A percentile compares a stretch with the other conserved stretches of the same genome.
Evolutionary conservation across 768 basidiomycete genomes (phyloP).

Genomic region (Goffeauzyma gilvescens): DNA sequence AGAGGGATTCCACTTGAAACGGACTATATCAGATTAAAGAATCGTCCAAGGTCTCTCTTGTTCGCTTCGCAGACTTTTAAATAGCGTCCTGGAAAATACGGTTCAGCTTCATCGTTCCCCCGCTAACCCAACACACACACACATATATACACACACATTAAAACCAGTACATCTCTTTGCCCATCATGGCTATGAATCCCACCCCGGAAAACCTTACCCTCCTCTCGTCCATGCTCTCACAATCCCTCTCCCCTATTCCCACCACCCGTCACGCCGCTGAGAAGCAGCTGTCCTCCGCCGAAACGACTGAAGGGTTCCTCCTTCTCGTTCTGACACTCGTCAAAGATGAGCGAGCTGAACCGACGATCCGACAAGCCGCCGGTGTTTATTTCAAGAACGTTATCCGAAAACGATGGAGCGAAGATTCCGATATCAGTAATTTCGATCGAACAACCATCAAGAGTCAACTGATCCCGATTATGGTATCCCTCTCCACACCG

Average conservation of each 20-base stretch:
- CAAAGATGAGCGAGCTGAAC: constrained; percentile 44
- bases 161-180: too few relatives aligned
- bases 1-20: too few relatives aligned
- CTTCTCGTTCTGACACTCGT: constrained; percentile 59
- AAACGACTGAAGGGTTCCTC: constrained; percentile 59
- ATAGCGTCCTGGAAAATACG: too few relatives aligned
- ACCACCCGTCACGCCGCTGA: constrained; percentile 61
- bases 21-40: too few relatives aligned
- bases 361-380: constrained; percentile 58
- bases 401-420: constrained; percentile 70
- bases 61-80: too few relatives aligned
- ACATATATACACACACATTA: too few relatives aligned
- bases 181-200: too few relatives aligned
- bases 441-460: constrained; percentile 57
- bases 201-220: constrained; percentile 18
- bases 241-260: constrained; percentile 50
- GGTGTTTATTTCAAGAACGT: constrained; percentile 86
- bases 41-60: too few relatives aligned
- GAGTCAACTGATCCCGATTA: constrained; percentile 64
- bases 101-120: too few relatives aligned
- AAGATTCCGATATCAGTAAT: constrained; percentile 40
- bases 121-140: too few relatives aligned
- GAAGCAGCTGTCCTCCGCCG: constrained; percentile 47
- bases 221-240: constrained; percentile 36
- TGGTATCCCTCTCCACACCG: constrained; percentile 64